Evolutionary conservation across 2,329 filamentous ascomycete genomes (phyloP), one percentile per base, ranked within the genome.

Genomic region (Bipolaris cookei): DNA sequence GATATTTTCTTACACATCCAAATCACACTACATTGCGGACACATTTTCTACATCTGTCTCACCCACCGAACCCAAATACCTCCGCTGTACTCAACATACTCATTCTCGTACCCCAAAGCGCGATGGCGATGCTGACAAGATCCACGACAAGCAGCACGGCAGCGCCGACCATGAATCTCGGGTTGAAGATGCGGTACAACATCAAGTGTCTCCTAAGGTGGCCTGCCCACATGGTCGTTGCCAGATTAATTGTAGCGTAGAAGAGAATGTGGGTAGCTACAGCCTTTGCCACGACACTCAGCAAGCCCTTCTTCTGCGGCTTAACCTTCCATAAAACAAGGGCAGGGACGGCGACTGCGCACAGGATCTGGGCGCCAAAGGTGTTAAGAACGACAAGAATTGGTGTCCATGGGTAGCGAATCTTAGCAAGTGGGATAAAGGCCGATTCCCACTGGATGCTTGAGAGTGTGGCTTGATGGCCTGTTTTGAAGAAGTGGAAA

Each of bases 401-500:
- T 0, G 93, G 93, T 0, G 88, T 90, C 90, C 91, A 97, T 0
- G 95, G 95, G 77, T 99, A 97, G 55, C 86, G 86, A 62, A 99
- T 86, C 5, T 86, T 86, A 56, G 89, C 87, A 6, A 98, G 83
- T 0, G 94, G 90, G 64, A 99, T 91, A 78, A 99, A 99, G 3
- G 92, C 94, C 18, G 87, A 86, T 78, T 99, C 95, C 95, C 95
- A 99, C 73, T 99, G 95, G 71, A 99, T 94, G 64, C 88, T 91
- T 65, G 88, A 85, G 21, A 97, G 84, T 0, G 88, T 90, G 11
- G 94, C 94, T 78, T 98, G 94, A 77, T 99, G 95, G 59, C 95
- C 95, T 0, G 95, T 99, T 74, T 96, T 97, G 86, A 99, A 99
- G 81, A 88, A 99, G 80, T 97, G 89, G 77, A 94, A 96, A 69